These are phyloP conservation scores for Solanum chiquidenum DNA, from an alignment of 257 asterid genomes.

Conservation along the genomic window DNA sequence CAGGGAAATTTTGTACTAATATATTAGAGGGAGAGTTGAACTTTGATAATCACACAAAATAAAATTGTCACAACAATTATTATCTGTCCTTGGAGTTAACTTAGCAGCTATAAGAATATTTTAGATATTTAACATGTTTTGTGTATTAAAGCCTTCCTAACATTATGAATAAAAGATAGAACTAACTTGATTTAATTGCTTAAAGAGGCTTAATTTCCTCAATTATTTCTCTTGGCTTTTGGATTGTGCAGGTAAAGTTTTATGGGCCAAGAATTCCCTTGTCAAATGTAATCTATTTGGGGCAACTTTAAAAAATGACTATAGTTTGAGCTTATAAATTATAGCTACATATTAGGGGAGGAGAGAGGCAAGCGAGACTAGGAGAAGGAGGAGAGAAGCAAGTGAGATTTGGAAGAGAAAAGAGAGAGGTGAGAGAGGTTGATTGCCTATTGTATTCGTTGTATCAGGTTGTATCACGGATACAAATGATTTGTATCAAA, in stretches of 20 bases:
- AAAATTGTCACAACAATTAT: background rate
- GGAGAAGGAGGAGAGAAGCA: background rate
- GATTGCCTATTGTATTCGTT: background rate
- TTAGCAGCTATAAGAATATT: background rate
- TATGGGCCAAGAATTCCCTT: no score
- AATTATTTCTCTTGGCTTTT: background rate
- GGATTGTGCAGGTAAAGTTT: slow-evolving; percentile 19
- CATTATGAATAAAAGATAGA: background rate
- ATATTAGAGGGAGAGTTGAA: no score
- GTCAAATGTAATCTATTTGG: no score
- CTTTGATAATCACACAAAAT: background rate
- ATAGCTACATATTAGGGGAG: background rate
- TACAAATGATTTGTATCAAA: background rate
- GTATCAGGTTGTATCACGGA: background rate
- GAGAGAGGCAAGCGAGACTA: background rate
- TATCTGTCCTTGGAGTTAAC: background rate
- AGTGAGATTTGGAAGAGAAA: background rate
- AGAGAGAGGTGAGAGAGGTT: background rate
- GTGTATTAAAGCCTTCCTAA: background rate
- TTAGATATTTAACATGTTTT: background rate
- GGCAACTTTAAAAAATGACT: no score
- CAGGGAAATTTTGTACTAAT: background rate
- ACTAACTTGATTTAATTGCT: background rate
- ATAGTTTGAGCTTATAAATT: no score
- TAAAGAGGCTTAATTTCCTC: background rate